Evolutionary conservation across 1,284 basidiomycete genomes (phyloP).

Genomic region (Heterobasidion annosum): DNA sequence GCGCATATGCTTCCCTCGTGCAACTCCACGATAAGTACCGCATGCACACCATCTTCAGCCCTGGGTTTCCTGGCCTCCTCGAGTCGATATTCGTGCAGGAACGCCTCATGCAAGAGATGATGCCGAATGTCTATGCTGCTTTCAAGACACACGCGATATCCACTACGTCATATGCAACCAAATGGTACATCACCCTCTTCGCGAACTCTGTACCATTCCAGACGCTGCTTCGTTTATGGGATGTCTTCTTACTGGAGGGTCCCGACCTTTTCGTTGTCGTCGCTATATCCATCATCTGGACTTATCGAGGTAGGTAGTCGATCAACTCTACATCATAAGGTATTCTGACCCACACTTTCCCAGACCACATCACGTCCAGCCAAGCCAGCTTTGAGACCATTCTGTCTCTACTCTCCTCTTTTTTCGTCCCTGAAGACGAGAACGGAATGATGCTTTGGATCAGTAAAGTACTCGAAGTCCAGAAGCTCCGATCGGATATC

Average conservation of each 20-base stretch:
- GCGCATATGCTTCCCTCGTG: conserved; percentile 78
- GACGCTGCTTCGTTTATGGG: conserved; percentile 92
- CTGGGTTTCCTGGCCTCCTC: conserved; percentile 93
- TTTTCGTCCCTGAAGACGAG: conserved; percentile 87
- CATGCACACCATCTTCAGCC: conserved; percentile 86
- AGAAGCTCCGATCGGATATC: conserved; percentile 66
- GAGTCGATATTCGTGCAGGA: conserved; percentile 95
- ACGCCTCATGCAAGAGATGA: conserved; percentile 70
- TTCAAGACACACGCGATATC: conserved; percentile 87
- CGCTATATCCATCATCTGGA: conserved; percentile 86
- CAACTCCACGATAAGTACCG: conserved; percentile 83
- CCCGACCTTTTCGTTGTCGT: conserved; percentile 82
- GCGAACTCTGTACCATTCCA: conserved; percentile 95
- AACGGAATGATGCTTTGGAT: conserved; percentile 78
- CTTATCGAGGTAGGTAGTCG: conserved; percentile 55
- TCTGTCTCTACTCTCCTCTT: conserved; percentile 80
- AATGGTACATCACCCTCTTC: conserved; percentile 99
- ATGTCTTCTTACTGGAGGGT: conserved; percentile 87
- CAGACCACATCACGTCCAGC: conserved; percentile 69
- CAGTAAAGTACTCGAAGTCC: conserved; percentile 59
- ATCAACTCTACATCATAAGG: conserved; percentile 3
- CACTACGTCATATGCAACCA: conserved; percentile 92
- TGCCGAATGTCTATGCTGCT: conserved; percentile 82
- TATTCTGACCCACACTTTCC: neutral
- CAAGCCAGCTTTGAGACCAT: conserved; percentile 88